Conservation (phyloP, 202 grass and related monocot species). For the Musa balbisiana region DNA sequence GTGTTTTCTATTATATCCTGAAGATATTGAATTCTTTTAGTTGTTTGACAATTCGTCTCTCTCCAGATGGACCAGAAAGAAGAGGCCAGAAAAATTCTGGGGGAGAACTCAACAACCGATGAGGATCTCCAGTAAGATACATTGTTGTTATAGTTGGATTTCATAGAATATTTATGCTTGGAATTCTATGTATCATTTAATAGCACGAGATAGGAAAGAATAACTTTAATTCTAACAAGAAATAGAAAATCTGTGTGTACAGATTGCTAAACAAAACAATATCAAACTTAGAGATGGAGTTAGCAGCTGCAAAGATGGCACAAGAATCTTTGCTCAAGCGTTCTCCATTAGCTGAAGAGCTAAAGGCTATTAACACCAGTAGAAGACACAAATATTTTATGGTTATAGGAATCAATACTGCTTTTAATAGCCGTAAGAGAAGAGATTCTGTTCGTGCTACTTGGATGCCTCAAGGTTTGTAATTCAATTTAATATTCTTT, state of each 20-base stretch:
- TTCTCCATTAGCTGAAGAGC: conserved; percentile 18
- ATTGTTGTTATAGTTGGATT: background rate
- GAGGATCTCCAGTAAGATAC: conserved; percentile 12
- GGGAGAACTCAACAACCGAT: background rate
- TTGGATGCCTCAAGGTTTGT: conserved; percentile 32
- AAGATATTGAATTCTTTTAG: too few species aligned
- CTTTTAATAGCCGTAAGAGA: conserved; percentile 24
- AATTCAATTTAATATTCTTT: background rate
- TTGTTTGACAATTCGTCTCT: too few species aligned
- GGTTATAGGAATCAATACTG: conserved; percentile 31
- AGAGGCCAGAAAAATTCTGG: background rate
- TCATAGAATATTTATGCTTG: background rate
- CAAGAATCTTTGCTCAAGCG: conserved; percentile 19
- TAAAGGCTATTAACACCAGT: conserved; percentile 7
- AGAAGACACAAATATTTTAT: conserved; percentile 26
- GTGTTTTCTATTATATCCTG: too few species aligned
- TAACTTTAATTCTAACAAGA: conserved; percentile 10
- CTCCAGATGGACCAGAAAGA: background rate
- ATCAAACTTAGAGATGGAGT: conserved; percentile 21
- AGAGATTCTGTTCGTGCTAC: conserved; percentile 25
- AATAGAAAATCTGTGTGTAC: background rate
- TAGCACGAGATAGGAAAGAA: background rate
- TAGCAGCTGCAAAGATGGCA: conserved; percentile 14
- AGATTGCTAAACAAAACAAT: conserved; percentile 17
- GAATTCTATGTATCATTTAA: background rate